These are phyloP conservation scores for Cupressus sempervirens DNA, from an alignment of 75 land plant species.

Conservation along the genomic window DNA sequence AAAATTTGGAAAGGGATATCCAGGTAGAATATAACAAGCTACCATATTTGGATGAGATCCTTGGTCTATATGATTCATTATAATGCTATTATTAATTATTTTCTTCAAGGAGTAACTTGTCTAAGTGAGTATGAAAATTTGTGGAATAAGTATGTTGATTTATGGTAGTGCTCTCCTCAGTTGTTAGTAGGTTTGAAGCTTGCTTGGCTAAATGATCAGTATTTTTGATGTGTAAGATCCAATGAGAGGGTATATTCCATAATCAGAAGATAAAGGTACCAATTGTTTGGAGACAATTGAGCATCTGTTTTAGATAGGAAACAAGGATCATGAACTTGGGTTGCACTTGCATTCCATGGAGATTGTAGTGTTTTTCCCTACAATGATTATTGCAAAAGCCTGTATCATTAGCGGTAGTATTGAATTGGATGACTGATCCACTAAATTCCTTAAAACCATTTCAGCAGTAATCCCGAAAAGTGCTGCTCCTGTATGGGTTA, in stretches of 20 bases:
- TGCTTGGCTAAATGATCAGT: background rate
- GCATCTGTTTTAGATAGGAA: background rate
- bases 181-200: background rate
- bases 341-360: background rate
- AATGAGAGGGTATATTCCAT: background rate
- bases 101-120: background rate
- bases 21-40: too few species aligned
- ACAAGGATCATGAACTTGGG: background rate
- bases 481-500: background rate
- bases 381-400: background rate
- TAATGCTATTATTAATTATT: background rate
- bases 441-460: background rate
- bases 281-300: background rate
- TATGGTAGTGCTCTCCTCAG: background rate
- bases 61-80: background rate
- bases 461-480: background rate
- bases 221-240: background rate
- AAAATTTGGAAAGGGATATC: too few species aligned
- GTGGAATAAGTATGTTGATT: background rate
- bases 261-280: background rate
- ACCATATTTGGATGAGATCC: background rate
- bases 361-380: background rate
- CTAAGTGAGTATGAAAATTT: background rate
- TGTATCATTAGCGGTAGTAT: background rate
- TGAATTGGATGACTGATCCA: background rate